A percentile compares a stretch with the other conserved stretches of the same genome.
phyloP scores from a whole-genome alignment of 164 flowering plant species.

The Akebia trifoliata region DNA sequence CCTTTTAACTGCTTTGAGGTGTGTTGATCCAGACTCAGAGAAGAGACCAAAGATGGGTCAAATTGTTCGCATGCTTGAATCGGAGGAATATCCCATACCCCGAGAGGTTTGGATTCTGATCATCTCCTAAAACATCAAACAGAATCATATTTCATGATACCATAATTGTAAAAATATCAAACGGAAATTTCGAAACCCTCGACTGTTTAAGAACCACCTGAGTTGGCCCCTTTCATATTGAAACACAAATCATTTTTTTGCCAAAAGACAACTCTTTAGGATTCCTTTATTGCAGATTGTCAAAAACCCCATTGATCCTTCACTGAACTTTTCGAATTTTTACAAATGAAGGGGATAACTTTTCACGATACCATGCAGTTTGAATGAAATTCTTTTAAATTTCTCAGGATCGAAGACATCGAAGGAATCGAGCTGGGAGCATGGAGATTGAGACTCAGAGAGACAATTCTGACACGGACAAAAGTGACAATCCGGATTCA shows the following conservation, averaged over 20 bases:
- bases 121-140: background rate
- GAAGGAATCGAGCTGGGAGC: slow-evolving; percentile 52
- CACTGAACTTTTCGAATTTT: background rate
- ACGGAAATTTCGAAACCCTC: too few relatives aligned
- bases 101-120: slow-evolving; percentile 51
- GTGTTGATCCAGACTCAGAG: slow-evolving; percentile 78
- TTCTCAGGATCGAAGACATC: slow-evolving; percentile 80
- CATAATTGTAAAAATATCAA: too few relatives aligned
- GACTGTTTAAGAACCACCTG: too few relatives aligned
- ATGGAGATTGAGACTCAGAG: slow-evolving; percentile 62
- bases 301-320: background rate
- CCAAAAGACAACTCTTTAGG: too few relatives aligned
- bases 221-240: too few relatives aligned
- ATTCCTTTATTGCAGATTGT: too few relatives aligned
- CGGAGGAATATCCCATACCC: slow-evolving; percentile 77
- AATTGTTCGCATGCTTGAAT: slow-evolving; percentile 91
- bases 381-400: too few relatives aligned
- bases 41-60: slow-evolving; percentile 88
- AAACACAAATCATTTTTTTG: too few relatives aligned
- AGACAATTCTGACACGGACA: slow-evolving; percentile 77
- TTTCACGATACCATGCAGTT: too few relatives aligned
- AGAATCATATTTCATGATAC: too few relatives aligned
- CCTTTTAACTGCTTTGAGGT: slow-evolving; percentile 79
- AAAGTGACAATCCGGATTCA: slow-evolving; percentile 59
- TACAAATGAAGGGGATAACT: too few relatives aligned